Evolutionary conservation across 164 flowering plant species (phyloP).

Genomic region (Buxus sempervirens): DNA sequence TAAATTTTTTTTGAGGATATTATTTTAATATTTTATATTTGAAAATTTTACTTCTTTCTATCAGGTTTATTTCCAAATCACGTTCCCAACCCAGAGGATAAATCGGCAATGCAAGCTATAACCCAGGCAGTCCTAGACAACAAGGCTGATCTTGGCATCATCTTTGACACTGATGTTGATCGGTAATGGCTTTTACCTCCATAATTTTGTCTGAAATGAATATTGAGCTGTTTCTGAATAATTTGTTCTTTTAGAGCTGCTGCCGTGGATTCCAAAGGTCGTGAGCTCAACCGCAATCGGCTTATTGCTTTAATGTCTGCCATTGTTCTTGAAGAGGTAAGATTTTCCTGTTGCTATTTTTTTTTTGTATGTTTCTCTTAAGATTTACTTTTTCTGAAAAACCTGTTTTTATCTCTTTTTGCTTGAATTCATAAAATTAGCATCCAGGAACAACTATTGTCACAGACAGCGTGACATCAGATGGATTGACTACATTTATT

Average conservation of each 20-base stretch:
- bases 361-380: background rate
- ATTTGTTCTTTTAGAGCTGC: slow-evolving; percentile 70
- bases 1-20: background rate
- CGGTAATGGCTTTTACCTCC: slow-evolving; percentile 42
- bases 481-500: slow-evolving; percentile 87
- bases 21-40: background rate
- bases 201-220: background rate
- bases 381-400: background rate
- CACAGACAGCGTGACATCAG: slow-evolving; percentile 98
- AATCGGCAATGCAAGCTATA: slow-evolving; percentile 90
- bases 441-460: slow-evolving; percentile 97
- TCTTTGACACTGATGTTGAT: slow-evolving; percentile 98
- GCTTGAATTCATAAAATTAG: slow-evolving; percentile 33
- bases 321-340: slow-evolving; percentile 89
- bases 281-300: slow-evolving; percentile 85
- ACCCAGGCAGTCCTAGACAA: slow-evolving; percentile 84
- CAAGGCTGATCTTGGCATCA: slow-evolving; percentile 93
- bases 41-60: background rate
- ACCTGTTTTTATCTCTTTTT: background rate
- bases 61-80: slow-evolving; percentile 95
- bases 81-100: slow-evolving; percentile 97
- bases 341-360: slow-evolving; percentile 11
- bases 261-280: slow-evolving; percentile 93
- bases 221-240: slow-evolving; percentile 1
- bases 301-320: slow-evolving; percentile 94